Conservation (phyloP, 1,284 basidiomycete species). For the Filobasidium uniguttulatum region DNA sequence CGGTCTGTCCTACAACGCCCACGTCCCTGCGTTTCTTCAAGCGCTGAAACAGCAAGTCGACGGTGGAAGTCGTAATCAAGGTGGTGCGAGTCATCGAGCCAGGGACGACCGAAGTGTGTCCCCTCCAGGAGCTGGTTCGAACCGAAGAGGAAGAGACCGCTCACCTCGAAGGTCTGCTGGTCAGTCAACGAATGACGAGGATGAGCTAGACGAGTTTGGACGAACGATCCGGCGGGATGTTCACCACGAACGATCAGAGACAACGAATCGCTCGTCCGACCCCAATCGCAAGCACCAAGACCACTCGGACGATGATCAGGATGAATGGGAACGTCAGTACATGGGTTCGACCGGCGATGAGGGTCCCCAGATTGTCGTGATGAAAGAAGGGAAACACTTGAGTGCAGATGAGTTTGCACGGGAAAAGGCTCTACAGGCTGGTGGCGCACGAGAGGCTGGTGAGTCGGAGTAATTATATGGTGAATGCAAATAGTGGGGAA, state of each 20-base stretch:
- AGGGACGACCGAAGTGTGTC: constrained; percentile 6
- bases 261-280: too few relatives aligned
- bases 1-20: constrained; percentile 12
- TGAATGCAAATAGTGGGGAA: too few relatives aligned
- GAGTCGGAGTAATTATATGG: too few relatives aligned
- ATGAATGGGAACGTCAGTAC: constrained; percentile 11
- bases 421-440: too few relatives aligned
- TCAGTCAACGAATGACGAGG: constrained; percentile 7
- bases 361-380: constrained; percentile 14
- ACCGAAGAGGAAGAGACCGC: constrained; percentile 9
- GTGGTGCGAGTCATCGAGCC: background rate
- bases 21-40: constrained; percentile 12
- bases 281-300: too few relatives aligned
- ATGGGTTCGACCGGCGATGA: constrained; percentile 11
- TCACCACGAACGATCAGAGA: background rate
- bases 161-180: constrained; percentile 12
- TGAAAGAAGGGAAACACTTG: constrained; percentile 15
- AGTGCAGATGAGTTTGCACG: constrained; percentile 5
- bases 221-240: background rate
- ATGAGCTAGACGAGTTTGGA: background rate
- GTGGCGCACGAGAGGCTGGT: too few relatives aligned
- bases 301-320: constrained; percentile 9
- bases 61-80: constrained; percentile 5
- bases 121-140: constrained; percentile 2
- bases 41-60: constrained; percentile 8